phyloP scores from a whole-genome alignment of 202 grass and related monocot genomes.

The Brachypodium distachyon region DNA sequence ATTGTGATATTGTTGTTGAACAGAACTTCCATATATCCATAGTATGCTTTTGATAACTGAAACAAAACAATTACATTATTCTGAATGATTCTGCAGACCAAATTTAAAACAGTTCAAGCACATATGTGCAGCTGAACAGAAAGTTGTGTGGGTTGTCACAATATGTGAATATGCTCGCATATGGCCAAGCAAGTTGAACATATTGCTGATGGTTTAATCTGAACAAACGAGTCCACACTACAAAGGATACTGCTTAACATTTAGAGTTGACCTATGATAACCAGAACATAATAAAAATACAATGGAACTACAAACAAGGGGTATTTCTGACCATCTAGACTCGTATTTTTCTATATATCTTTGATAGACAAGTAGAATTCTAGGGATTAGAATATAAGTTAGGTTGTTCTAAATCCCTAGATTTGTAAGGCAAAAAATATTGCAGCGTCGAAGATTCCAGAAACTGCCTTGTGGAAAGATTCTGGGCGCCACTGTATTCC shows the following conservation, averaged over 20 bases:
- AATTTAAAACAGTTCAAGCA: conserved; percentile 11
- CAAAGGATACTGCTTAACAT: background rate
- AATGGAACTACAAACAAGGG: background rate
- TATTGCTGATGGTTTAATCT: background rate
- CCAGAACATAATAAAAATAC: background rate
- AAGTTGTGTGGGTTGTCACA: background rate
- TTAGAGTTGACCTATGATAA: background rate
- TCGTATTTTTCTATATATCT: background rate
- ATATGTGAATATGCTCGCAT: background rate
- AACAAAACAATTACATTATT: conserved; percentile 28
- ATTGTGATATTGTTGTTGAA: conserved; percentile 89
- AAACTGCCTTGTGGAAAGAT: background rate
- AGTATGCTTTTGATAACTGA: conserved; percentile 98
- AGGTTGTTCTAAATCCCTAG: background rate
- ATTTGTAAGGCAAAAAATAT: background rate
- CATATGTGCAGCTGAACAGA: conserved; percentile 1
- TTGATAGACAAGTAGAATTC: background rate
- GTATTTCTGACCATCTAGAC: background rate
- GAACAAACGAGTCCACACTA: background rate
- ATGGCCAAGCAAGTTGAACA: background rate
- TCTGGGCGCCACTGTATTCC: background rate
- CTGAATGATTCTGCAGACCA: background rate
- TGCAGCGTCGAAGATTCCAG: background rate
- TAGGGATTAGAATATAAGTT: background rate
- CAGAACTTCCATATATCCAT: conserved; percentile 88